Percentiles rank a stretch among this genome's conserved stretches.
Conservation (phyloP, 306 rosid genomes). For the Arachis hypogaea region DNA sequence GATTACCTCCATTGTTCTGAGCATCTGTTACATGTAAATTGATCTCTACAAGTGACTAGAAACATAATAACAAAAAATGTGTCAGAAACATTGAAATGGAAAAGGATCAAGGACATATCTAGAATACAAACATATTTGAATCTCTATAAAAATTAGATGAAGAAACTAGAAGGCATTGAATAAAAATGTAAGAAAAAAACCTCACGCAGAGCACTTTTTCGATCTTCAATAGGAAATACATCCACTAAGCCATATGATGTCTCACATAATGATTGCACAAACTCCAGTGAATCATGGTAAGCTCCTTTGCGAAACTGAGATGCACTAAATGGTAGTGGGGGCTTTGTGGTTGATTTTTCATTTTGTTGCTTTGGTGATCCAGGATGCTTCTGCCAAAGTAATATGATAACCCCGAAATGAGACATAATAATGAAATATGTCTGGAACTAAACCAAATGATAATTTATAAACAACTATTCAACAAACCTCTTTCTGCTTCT, state of each 20-base stretch:
- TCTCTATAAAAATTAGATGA: slow-evolving; percentile 30
- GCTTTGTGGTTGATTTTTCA: slow-evolving; percentile 72
- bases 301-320: slow-evolving; percentile 90
- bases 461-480: slow-evolving; percentile 30
- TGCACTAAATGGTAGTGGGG: slow-evolving; percentile 75
- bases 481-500: slow-evolving; percentile 82
- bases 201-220: slow-evolving; percentile 94
- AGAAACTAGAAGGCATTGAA: slow-evolving; percentile 31
- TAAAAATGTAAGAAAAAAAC: slow-evolving; percentile 49
- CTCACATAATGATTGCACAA: slow-evolving; percentile 93
- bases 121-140: slow-evolving; percentile 16
- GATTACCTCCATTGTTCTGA: slow-evolving; percentile 89
- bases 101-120: slow-evolving; percentile 3
- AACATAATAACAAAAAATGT: slow-evolving; percentile 43
- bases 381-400: slow-evolving; percentile 72
- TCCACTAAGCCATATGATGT: slow-evolving; percentile 96
- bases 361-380: slow-evolving; percentile 77
- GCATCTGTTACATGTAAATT: slow-evolving; percentile 72
- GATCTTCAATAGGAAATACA: slow-evolving; percentile 96
- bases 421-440: slow-evolving; percentile 3
- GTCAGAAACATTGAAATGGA: slow-evolving; percentile 38
- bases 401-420: slow-evolving; percentile 29
- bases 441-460: slow-evolving; percentile 33
- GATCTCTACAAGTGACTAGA: slow-evolving; percentile 84
- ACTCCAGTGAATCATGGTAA: slow-evolving; percentile 85